Evolutionary conservation across 1,284 basidiomycete genomes (phyloP), one percentile per base, ranked within the genome.

Genomic region (Stygiomarasmius scandens): DNA sequence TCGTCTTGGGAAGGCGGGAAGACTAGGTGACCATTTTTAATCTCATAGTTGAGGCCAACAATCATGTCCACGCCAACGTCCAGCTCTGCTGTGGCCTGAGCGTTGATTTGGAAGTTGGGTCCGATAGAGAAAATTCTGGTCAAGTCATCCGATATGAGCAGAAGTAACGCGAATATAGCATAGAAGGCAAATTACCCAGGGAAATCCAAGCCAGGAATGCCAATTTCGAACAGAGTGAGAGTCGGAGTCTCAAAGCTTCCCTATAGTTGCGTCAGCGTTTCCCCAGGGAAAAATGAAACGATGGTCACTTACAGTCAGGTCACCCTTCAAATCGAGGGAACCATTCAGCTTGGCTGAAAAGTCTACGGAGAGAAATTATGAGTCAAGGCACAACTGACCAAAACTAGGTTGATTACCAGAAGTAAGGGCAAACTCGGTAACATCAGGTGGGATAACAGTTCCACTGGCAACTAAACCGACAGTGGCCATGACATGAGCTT

Each of bases 1-100:
- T 46, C 14, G 34, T 16, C 20, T 12, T 38, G 29, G 36, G 41
- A 27, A 0, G 74, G 71, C 10, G 81, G 81, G 73, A 82, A 83
- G 56, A 74, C 69, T 29, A 66, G 49, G 52, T 64, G 63, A 6
- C 61, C 63, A 51, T 59, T 55, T 11, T 43, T 38, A 41, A 66
- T 56, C 44, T 58, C 59, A 43, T 64, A 66, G 9, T 60, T 58
- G 3, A 66, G 47, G n/a, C 62, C 62, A 20, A 61, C 59, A 23
- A 45, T 47, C 24, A 61, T n/a, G 41, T 58, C 55, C 9, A 50
- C 55, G 32, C 45, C 56, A 20, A 61, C 16, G 32, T 58, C 53
- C 8, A 61, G 49, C 3, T 49, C 47, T 3, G 59, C 59, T n/a
- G 52, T 58, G 14, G 59, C 59, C 48, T 61, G 55, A 2, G 34